Base-by-base conservation (phyloP, 306 rosid species). In the Quercus bicolor region DNA sequence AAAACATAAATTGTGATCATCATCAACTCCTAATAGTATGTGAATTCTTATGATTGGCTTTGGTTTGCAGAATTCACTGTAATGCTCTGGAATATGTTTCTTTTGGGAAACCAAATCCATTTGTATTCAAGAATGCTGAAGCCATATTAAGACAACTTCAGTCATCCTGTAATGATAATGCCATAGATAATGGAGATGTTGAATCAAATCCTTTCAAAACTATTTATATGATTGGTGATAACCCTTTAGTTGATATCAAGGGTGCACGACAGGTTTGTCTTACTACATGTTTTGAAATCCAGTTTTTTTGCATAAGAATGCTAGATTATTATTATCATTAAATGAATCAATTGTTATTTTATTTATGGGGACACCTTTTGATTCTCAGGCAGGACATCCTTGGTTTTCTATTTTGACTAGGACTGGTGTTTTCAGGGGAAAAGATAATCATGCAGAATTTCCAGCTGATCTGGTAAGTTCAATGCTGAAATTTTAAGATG, bases 401-500 rank as follows among this genome's bases (percentile, higher is more conserved):
- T 94, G 98, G 98, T 94, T 94, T 89, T 92, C 97, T 54, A 94
- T 94, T 84, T 86, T 94, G 82, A 94, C 97, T 24, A 89, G 97
- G 85, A 92, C 95, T 0, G 98, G 98, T n/a, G 97, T 92, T 84
- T 94, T 91, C 82, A 92, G 85, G 89, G 98, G 92, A 75, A 85
- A 84, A 80, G 93, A 78, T 74, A 92, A 94, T 86, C 97, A 94
- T 80, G 81, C 75, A 57, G 66, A 84, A 74, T 79, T 73, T 75
- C 80, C 83, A 31, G 91, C 91, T 11, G 85, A 88, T 79, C 78
- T 83, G 89, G 91, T 88, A 81, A 79, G 72, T 83, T 64, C 79
- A 33, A 18, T 52, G 26, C n/a, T 68, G 52, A 68, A 19, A 37
- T 56, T 43, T 73, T 52, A 60, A 21, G 85, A 68, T 73, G 40